Conservation (phyloP, 2,329 filamentous ascomycete genomes). For the Paraconiothyrium sp. region DNA sequence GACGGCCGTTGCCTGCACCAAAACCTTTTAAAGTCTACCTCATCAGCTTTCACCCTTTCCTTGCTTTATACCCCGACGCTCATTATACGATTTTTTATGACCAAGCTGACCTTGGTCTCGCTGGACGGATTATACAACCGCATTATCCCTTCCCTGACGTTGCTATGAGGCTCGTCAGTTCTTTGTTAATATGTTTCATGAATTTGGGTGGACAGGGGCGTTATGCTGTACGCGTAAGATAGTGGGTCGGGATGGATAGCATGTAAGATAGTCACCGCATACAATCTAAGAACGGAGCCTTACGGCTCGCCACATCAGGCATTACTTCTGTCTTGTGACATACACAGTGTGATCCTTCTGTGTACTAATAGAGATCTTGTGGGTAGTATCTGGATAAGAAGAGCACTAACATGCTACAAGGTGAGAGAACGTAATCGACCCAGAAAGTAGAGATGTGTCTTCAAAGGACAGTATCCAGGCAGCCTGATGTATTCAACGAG, state of each 20-base stretch:
- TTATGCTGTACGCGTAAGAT: not conserved
- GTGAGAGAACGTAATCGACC: no score
- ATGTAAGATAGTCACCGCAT: not conserved
- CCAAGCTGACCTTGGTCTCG: not conserved
- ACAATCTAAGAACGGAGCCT: not conserved
- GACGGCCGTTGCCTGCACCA: not conserved
- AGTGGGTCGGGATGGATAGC: not conserved
- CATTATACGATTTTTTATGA: not conserved
- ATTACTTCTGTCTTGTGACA: not conserved
- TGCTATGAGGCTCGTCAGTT: not conserved
- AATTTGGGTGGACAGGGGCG: not conserved
- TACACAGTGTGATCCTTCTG: not conserved
- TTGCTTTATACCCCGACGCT: slow-evolving; percentile 1
- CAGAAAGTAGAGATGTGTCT: no score
- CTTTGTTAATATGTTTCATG: slow-evolving; percentile 4
- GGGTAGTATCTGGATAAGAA: no score
- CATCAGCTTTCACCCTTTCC: not conserved
- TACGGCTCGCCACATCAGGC: not conserved
- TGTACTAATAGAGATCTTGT: no score
- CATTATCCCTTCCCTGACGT: not conserved
- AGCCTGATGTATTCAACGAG: no score
- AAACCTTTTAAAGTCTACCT: not conserved
- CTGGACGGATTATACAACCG: not conserved
- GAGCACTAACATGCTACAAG: no score
- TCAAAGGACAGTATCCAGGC: no score